Conservation (phyloP, 495 filamentous ascomycete species). For the Neurospora sp. region DNA sequence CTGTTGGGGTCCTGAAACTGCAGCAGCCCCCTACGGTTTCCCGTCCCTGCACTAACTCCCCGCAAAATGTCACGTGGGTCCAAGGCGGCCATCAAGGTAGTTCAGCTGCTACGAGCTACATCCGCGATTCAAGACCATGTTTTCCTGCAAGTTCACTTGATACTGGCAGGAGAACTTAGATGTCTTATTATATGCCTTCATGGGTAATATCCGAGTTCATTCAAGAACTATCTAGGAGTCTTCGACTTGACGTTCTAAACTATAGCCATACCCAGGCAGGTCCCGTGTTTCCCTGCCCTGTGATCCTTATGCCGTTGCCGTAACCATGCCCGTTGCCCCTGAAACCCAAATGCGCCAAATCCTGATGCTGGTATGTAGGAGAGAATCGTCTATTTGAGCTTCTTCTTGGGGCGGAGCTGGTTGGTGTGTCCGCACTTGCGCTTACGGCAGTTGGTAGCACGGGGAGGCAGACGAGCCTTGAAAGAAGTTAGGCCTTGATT, state of each 20-base stretch:
- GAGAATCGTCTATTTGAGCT: conserved; percentile 75
- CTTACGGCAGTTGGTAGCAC: conserved; percentile 99
- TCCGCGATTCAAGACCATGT: not conserved
- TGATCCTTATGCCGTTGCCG: not conserved
- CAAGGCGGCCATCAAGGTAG: not conserved
- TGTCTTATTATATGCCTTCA: not conserved
- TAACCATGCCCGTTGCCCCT: not conserved
- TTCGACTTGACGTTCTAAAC: not conserved
- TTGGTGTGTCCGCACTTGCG: conserved; percentile 99
- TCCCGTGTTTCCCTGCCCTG: not conserved
- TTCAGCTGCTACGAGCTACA: not conserved
- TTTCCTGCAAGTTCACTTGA: not conserved
- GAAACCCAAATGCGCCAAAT: conserved; percentile 31
- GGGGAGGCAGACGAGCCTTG: conserved; percentile 88
- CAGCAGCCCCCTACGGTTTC: not conserved
- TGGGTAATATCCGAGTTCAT: not conserved
- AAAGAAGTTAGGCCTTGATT: conserved; percentile 8
- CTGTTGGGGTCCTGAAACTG: not conserved
- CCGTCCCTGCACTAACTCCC: not conserved
- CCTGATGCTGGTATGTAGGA: conserved; percentile 18
- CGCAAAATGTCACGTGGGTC: not conserved
- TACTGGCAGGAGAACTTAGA: not conserved
- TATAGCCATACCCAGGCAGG: not conserved
- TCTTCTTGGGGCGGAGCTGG: conserved; percentile 99
- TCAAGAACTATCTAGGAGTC: not conserved